A percentile compares a stretch with the other conserved stretches of the same genome.
Evolutionary conservation across 2,329 filamentous ascomycete species (phyloP).

Genomic region (Trichophyton benhamiae): DNA sequence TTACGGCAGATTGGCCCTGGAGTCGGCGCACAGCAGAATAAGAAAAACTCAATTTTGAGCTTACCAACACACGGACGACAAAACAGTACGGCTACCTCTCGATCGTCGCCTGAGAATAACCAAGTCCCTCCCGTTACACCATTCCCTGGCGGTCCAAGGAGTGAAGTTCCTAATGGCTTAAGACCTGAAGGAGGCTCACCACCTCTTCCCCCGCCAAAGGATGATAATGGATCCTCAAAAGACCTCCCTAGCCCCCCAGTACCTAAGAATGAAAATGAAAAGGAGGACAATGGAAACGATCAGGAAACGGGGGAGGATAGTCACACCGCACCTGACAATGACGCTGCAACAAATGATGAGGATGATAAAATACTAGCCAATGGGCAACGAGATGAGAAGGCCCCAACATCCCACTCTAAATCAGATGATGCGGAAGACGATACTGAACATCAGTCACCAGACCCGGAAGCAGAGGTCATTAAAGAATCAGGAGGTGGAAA

Average conservation of each 20-base stretch:
- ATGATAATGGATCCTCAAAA: not conserved
- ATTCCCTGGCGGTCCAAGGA: constrained; percentile 15
- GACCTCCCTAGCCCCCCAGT: constrained; percentile 1
- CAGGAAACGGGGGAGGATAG: constrained; percentile 5
- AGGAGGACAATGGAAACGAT: constrained; percentile 11
- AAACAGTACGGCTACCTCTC: constrained; percentile 1
- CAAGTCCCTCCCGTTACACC: constrained; percentile 16
- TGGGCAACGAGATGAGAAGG: not conserved
- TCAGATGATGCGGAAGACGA: not conserved
- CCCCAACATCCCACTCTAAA: not conserved
- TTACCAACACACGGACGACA: constrained; percentile 3
- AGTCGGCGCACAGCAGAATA: constrained; percentile 13
- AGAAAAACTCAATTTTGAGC: constrained; percentile 9
- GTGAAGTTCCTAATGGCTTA: constrained; percentile 7
- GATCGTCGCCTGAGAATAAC: not conserved
- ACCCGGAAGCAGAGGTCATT: not conserved
- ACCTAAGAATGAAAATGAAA: not conserved
- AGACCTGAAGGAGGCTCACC: constrained; percentile 9
- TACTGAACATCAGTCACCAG: not conserved
- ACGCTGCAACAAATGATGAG: not conserved
- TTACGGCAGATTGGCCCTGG: constrained; percentile 39
- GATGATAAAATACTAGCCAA: not conserved
- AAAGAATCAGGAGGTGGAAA: not conserved
- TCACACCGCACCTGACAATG: constrained; percentile 7
- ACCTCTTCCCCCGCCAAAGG: constrained; percentile 6